Conservation (phyloP, 2,329 filamentous ascomycete genomes). For the Cladophialophora bantiana region DNA sequence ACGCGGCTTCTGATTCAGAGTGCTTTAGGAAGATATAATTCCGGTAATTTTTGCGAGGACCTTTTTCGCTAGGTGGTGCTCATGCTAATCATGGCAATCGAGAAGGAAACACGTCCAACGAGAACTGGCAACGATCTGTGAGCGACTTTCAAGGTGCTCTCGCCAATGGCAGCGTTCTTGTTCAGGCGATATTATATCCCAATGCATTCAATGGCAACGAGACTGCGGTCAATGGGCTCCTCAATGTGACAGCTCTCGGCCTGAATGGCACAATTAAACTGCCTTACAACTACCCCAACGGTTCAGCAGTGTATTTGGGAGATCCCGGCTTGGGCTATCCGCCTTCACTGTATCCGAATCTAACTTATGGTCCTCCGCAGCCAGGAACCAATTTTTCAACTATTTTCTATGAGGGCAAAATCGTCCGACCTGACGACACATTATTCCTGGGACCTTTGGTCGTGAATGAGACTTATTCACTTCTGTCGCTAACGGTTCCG, state of each 20-base stretch:
- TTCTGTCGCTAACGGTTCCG: conserved; percentile 82
- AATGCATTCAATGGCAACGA: conserved; percentile 66
- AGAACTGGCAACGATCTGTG: conserved; percentile 67
- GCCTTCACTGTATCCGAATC: conserved; percentile 75
- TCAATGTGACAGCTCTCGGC: conserved; percentile 67
- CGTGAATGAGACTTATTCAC: conserved; percentile 74
- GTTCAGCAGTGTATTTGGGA: conserved; percentile 66
- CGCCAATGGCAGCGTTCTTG: conserved; percentile 63
- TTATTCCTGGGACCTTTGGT: conserved; percentile 79
- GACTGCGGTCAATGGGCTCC: conserved; percentile 56
- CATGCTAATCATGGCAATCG: not conserved
- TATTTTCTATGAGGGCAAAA: conserved; percentile 52
- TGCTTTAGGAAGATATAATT: conserved; percentile 59
- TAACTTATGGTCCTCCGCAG: conserved; percentile 64
- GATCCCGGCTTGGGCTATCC: conserved; percentile 73
- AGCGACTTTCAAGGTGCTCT: conserved; percentile 77
- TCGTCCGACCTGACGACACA: conserved; percentile 52
- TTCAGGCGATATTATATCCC: conserved; percentile 78
- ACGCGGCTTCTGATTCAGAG: conserved; percentile 65
- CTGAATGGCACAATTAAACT: conserved; percentile 61
- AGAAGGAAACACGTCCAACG: conserved; percentile 59
- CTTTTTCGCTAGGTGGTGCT: not conserved
- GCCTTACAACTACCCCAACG: conserved; percentile 67
- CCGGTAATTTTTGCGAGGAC: conserved; percentile 34
- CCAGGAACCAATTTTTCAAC: conserved; percentile 41